Evolutionary conservation across 1,284 basidiomycete species (phyloP).

Genomic region (Agroathelia rolfsii): DNA sequence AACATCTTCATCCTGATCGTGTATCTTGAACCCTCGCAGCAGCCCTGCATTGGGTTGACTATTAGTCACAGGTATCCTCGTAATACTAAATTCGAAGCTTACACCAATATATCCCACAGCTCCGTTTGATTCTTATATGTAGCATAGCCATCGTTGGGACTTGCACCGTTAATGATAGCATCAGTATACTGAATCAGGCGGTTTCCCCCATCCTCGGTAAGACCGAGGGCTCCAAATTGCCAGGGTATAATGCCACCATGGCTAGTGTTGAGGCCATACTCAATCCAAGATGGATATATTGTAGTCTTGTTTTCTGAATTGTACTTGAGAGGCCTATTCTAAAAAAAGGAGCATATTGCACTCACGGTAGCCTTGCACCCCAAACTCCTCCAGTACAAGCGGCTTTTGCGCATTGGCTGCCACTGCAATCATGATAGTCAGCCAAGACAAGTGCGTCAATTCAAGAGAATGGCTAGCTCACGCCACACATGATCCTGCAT

Average conservation of each 20-base stretch:
- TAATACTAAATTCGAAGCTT: conserved; percentile 17
- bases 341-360: conserved; percentile 3
- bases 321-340: background rate
- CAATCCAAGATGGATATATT: conserved; percentile 42
- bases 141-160: conserved; percentile 45
- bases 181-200: conserved; percentile 46
- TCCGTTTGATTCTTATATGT: conserved; percentile 43
- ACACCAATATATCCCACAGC: conserved; percentile 44
- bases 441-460: background rate
- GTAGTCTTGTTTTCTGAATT: conserved; percentile 44
- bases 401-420: conserved; percentile 41
- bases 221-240: conserved; percentile 42
- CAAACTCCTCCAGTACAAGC: conserved; percentile 46
- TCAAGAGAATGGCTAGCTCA: conserved; percentile 13
- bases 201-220: conserved; percentile 42
- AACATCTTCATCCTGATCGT: no score
- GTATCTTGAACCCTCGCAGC: conserved; percentile 29
- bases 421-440: conserved; percentile 22
- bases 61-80: conserved; percentile 4
- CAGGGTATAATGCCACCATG: conserved; percentile 50
- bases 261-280: conserved; percentile 34
- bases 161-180: conserved; percentile 38
- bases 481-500: conserved; percentile 37
- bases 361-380: conserved; percentile 32
- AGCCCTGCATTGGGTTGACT: conserved; percentile 15